Base-by-base conservation (phyloP, 805 yeast species). In the Wickerhamomyces xylosicus region DNA sequence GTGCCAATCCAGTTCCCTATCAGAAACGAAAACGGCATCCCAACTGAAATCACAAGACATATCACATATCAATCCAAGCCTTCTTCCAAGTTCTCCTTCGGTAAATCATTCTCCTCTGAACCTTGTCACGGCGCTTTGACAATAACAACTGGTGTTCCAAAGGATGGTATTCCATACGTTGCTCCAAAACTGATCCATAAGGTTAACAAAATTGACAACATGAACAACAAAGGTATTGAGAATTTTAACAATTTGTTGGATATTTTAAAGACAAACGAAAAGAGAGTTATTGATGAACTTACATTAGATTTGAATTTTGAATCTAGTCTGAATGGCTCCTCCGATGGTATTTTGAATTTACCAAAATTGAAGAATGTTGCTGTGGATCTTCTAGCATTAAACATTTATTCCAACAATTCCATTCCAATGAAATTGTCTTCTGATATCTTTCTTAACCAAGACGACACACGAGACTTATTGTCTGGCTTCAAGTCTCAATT, bases 391-490 rank as follows among this genome's bases (percentile, higher is more conserved):
- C 33, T 62, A 5, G 59, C 54, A 14, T 49, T 63, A 7, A 63
- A 64, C 25, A 52, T 52, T 5, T 56, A 45, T 31, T 63, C 69
- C 1, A 56, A 50, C 8, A 47, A 53, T 19, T 58, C 68, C 1
- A 64, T 69, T 32, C 74, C 75, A 14, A 49, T 69, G n/a, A 60
- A 60, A 37, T 42, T 69, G n/a, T 59, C 63, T 16, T 44, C 60
- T 1, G 60, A 57, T 35, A 37, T 60, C 20, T 43, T 63, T 15
- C 31, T 52, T 31, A 48, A 54, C 32, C 37, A 49, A 15, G n/a
- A n/a, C n/a, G n/a, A n/a, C n/a, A n/a, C n/a, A n/a, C n/a, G n/a
- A n/a, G 53, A 48, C 29, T 37, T 33, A 31, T 33, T 59, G 28
- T 40, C 44, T 3, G 39, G 41, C 14, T 39, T 63, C n/a, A 54